phyloP scores from a whole-genome alignment of 371 early-diverging fungal genomes.

The Apophysomyces trapeziformis region DNA sequence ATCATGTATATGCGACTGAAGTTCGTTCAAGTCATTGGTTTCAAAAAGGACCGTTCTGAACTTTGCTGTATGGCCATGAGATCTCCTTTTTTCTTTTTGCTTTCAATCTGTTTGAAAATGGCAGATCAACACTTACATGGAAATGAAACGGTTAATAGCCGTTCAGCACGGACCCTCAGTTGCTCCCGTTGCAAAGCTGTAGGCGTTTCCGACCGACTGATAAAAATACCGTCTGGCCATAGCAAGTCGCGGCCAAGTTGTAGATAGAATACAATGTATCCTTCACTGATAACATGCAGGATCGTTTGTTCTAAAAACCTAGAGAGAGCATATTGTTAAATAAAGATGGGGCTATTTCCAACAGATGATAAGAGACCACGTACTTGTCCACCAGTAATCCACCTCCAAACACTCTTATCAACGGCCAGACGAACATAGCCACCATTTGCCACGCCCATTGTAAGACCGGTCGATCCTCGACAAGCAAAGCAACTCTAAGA shows the following conservation, averaged over 20 bases:
- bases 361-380: neutral
- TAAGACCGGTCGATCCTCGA: slow-evolving; percentile 42
- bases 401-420: slow-evolving; percentile 49
- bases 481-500: slow-evolving; percentile 30
- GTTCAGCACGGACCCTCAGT: slow-evolving; percentile 45
- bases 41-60: slow-evolving; percentile 35
- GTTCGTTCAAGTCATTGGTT: slow-evolving; percentile 39
- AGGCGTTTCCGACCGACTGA: slow-evolving; percentile 40
- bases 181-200: slow-evolving; percentile 40
- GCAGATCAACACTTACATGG: slow-evolving; percentile 36
- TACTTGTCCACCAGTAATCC: slow-evolving; percentile 54
- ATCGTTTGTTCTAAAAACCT: slow-evolving; percentile 63
- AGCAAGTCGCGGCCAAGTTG: slow-evolving; percentile 57
- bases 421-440: slow-evolving; percentile 53
- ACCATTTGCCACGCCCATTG: slow-evolving; percentile 53
- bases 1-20: slow-evolving; percentile 46
- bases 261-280: slow-evolving; percentile 57
- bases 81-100: neutral
- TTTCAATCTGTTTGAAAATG: neutral
- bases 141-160: slow-evolving; percentile 38
- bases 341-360: neutral
- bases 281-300: slow-evolving; percentile 61
- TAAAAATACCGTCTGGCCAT: slow-evolving; percentile 60
- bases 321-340: neutral
- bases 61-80: neutral